Conservation (phyloP, 352 stramenopile genomes). For the Blastocystis sp. region DNA sequence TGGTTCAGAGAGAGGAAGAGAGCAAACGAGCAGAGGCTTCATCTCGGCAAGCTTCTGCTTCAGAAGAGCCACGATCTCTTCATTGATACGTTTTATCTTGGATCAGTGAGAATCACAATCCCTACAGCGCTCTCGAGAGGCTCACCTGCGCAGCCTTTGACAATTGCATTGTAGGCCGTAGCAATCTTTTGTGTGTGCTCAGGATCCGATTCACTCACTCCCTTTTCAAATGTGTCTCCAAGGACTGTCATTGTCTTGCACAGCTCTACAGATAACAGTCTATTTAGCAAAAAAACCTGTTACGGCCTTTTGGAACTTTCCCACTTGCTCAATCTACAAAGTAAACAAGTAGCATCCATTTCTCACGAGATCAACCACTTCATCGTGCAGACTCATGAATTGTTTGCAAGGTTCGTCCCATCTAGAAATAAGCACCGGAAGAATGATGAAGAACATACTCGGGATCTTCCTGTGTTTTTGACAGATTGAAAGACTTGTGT, state of each 20-base stretch:
- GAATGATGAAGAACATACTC: neutral
- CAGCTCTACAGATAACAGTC: neutral
- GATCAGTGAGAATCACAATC: neutral
- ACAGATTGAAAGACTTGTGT: conserved; percentile 58
- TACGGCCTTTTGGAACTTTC: conserved; percentile 39
- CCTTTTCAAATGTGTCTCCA: neutral
- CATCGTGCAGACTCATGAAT: conserved; percentile 43
- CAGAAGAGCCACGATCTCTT: conserved; percentile 35
- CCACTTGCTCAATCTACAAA: conserved; percentile 53
- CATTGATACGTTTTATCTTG: conserved; percentile 5
- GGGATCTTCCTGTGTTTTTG: conserved; percentile 60
- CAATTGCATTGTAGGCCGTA: neutral
- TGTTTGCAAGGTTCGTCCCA: conserved; percentile 50
- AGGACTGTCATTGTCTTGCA: neutral
- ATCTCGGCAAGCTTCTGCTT: conserved; percentile 35
- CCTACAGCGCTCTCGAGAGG: neutral
- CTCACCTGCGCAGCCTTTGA: neutral
- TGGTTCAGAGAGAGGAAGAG: neutral
- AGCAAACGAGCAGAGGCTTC: conserved; percentile 35
- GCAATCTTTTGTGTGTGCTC: conserved; percentile 21
- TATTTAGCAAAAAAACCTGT: neutral
- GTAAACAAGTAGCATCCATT: neutral
- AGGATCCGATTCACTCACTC: neutral
- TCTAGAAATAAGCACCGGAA: neutral
- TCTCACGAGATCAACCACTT: conserved; percentile 49